Evolutionary conservation across 345 rosid species (phyloP), one percentile per base, ranked within the genome.

Genomic region (Punica granatum): DNA sequence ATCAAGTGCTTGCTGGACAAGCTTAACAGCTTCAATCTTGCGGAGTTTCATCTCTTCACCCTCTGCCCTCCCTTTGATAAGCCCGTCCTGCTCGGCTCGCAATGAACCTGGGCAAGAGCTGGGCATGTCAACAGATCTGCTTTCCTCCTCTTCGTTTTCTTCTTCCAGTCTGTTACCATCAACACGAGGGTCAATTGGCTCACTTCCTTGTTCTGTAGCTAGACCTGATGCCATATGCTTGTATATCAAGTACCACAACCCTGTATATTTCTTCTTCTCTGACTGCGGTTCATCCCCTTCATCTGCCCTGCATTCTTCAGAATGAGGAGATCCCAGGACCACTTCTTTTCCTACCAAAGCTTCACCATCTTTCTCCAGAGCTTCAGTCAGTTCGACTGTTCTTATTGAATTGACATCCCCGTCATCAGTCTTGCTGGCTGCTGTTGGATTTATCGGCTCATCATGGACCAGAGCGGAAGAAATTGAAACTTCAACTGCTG

Each of bases 1-100:
- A 76, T 92, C 98, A 15, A 92, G 90, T 61, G 92, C 98, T 68
- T 92, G 82, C 80, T 89, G 92, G 34, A 92, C 86, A 60, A 92
- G 81, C 74, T 83, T 86, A 69, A 92, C 79, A 64, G 96, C 92
- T 85, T 92, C 92, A 7, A 75, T 80, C 68, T 84, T 77, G 73
- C 74, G 69, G 67, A 67, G 62, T 68, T 83, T 79, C 49, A 77
- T 69, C 63, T 70, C 76, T 74, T 63, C 80, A 59, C 66, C 63
- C 60, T 73, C 82, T 65, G 70, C 60, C 1, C 25, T 64, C 25
- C 73, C 64, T 72, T 69, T 69, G 63, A 25, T 32, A 65, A 49
- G 63, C 56, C 37, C 51, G 48, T 70, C 74, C 33, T 42, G 69
- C 61, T 74, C 78, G 62, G 58, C 32, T 34, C 67, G 73, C 0